Evolutionary conservation across 108 stramenopile genomes (phyloP).

Genomic region (Bacterosira constricta): DNA sequence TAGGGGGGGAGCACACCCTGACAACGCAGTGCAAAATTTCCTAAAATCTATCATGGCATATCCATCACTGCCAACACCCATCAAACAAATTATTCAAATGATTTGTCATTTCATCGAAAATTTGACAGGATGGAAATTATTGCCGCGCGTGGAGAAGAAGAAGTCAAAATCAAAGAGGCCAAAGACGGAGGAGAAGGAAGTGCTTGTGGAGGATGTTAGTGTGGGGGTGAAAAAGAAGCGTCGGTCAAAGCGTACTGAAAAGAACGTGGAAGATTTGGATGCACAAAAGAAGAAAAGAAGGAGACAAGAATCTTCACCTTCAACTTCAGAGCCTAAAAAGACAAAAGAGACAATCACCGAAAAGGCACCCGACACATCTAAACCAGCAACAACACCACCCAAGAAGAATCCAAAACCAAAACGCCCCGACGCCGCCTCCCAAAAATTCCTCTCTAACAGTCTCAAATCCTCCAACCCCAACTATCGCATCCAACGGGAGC

Average conservation of each 20-base stretch:
- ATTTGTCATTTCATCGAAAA: conserved; percentile 29
- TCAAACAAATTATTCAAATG: conserved; percentile 37
- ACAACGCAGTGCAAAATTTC: conserved; percentile 22
- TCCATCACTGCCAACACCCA: conserved; percentile 20
- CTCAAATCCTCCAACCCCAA: conserved; percentile 75
- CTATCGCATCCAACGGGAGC: conserved; percentile 88
- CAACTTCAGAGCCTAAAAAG: neutral
- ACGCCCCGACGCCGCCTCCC: conserved; percentile 49
- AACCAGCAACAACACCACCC: conserved; percentile 4
- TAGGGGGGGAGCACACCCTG: conserved; percentile 11
- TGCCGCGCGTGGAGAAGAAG: conserved; percentile 11
- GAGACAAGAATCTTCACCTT: conserved; percentile 8
- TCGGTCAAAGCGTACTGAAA: neutral
- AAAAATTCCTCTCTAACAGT: conserved; percentile 59
- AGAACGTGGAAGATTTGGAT: neutral
- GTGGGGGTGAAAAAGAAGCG: conserved; percentile 9
- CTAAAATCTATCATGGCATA: conserved; percentile 26
- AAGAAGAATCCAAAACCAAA: conserved; percentile 31
- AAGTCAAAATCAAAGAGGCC: conserved; percentile 38
- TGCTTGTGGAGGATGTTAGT: conserved; percentile 22
- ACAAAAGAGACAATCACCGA: conserved; percentile 1
- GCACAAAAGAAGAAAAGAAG: conserved; percentile 2
- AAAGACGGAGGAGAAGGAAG: conserved; percentile 38
- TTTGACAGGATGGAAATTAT: conserved; percentile 32
- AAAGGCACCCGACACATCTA: neutral